Conservation (phyloP, 129 eudicot genomes). For the Rutidosis leptorrhynchoides region DNA sequence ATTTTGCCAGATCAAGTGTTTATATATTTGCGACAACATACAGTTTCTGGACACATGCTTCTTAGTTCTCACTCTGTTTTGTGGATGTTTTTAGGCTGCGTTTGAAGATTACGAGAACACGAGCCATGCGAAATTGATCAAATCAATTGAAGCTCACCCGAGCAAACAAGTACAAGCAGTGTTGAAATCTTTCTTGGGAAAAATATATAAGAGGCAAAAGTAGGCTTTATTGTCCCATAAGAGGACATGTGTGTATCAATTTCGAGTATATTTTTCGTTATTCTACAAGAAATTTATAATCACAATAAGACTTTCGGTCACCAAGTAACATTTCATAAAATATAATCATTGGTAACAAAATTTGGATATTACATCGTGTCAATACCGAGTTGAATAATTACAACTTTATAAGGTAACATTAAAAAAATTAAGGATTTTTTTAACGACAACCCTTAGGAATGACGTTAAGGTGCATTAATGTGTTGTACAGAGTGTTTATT, state of each 20-base stretch:
- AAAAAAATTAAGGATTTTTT: too few species aligned
- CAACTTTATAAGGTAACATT: constrained; percentile 5
- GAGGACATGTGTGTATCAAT: constrained; percentile 14
- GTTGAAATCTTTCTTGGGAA: constrained; percentile 63
- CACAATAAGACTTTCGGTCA: constrained; percentile 10
- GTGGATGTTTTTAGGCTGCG: constrained; percentile 41
- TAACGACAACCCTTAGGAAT: too few species aligned
- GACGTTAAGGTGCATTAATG: too few species aligned
- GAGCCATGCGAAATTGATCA: constrained; percentile 58
- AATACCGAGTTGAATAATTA: background rate
- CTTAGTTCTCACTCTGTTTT: background rate
- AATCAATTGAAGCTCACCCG: constrained; percentile 65
- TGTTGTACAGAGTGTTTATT: too few species aligned
- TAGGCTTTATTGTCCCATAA: constrained; percentile 15
- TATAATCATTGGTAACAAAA: too few species aligned
- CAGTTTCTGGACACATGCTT: background rate
- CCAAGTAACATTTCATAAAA: too few species aligned
- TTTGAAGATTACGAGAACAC: constrained; percentile 57
- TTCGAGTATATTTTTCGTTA: background rate
- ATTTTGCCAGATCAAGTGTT: background rate
- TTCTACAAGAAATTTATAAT: background rate
- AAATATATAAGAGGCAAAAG: constrained; percentile 71
- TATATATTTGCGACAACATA: background rate
- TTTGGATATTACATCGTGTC: too few species aligned
- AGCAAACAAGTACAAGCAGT: constrained; percentile 67